These are phyloP conservation scores for Colletotrichum salicis DNA, from an alignment of 2,329 filamentous ascomycete genomes.

Conservation along the genomic window DNA sequence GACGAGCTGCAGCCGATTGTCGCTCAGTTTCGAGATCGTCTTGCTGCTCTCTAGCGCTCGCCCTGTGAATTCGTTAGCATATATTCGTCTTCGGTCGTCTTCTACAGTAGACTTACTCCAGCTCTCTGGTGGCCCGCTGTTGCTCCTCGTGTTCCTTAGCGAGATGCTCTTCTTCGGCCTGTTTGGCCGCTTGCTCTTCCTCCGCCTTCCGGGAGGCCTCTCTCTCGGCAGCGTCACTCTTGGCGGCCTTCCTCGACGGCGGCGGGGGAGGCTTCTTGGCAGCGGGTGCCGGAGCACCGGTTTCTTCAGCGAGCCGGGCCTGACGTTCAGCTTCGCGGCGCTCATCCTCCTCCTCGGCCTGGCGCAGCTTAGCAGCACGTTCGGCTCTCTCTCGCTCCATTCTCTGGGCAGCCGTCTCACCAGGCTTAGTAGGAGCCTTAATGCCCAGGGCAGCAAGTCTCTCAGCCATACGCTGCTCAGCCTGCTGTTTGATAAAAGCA, in stretches of 20 bases:
- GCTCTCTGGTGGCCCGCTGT: constrained; percentile 74
- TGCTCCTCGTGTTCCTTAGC: constrained; percentile 80
- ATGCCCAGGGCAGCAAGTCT: constrained; percentile 92
- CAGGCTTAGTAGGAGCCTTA: constrained; percentile 81
- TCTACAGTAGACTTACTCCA: constrained; percentile 77
- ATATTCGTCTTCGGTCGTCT: constrained; percentile 35
- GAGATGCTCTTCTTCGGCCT: constrained; percentile 73
- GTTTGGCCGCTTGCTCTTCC: constrained; percentile 65
- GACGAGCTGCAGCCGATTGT: constrained; percentile 81
- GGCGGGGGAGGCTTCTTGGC: constrained; percentile 80
- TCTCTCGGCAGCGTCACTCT: constrained; percentile 67
- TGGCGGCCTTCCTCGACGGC: constrained; percentile 77
- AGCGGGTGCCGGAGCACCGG: constrained; percentile 69
- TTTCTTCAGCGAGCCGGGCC: constrained; percentile 82
- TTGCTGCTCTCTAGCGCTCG: constrained; percentile 79
- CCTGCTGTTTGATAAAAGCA: constrained; percentile 96
- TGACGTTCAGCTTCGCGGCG: constrained; percentile 89
- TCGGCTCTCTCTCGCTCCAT: constrained; percentile 90
- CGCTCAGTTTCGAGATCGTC: constrained; percentile 83
- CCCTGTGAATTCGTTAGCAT: constrained; percentile 61
- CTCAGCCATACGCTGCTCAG: constrained; percentile 96
- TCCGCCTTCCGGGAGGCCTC: constrained; percentile 67
- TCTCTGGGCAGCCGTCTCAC: constrained; percentile 84
- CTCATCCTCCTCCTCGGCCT: constrained; percentile 94
- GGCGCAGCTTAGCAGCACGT: constrained; percentile 83